A percentile compares a stretch with the other conserved stretches of the same genome.
Evolutionary conservation across 2,329 filamentous ascomycete genomes (phyloP).

Genomic region (Phaeosphaeria sp.): DNA sequence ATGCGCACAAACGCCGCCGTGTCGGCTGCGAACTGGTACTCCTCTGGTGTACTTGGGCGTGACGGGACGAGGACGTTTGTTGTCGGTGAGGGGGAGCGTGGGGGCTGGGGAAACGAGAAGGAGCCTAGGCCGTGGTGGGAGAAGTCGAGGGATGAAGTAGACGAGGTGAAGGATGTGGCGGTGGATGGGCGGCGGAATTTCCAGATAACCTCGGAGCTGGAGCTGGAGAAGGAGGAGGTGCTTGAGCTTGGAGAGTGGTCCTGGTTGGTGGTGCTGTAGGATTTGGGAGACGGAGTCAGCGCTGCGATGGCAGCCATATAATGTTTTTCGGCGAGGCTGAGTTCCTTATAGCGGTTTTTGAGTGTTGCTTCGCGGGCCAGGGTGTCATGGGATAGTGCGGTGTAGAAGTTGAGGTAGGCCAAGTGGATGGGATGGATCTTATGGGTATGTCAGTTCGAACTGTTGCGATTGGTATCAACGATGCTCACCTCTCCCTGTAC

Average conservation of each 20-base stretch:
- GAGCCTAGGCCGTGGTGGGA: background rate
- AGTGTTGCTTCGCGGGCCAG: conserved; percentile 44
- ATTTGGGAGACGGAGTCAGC: conserved; percentile 15
- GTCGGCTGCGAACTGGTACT: conserved; percentile 32
- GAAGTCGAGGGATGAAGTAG: conserved; percentile 21
- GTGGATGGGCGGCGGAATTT: conserved; percentile 20
- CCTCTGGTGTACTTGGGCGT: conserved; percentile 12
- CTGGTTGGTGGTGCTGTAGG: background rate
- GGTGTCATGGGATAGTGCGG: conserved; percentile 46
- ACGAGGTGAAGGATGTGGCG: conserved; percentile 28
- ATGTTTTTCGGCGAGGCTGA: conserved; percentile 44
- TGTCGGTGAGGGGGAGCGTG: conserved; percentile 1
- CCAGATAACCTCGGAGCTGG: conserved; percentile 11
- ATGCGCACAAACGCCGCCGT: conserved; percentile 35
- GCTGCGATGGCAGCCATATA: conserved; percentile 39
- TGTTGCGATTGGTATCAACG: background rate
- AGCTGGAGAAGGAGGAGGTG: conserved; percentile 8
- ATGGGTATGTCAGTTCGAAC: background rate
- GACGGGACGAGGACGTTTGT: conserved; percentile 8
- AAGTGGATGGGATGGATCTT: conserved; percentile 45
- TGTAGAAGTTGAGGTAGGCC: conserved; percentile 47
- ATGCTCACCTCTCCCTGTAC: conserved; percentile 28
- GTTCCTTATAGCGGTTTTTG: conserved; percentile 35
- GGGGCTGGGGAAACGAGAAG: conserved; percentile 2
- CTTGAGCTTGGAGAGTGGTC: conserved; percentile 28